Conservation (phyloP, 2,329 filamentous ascomycete genomes). For the Pseudogymnoascus sp. region DNA sequence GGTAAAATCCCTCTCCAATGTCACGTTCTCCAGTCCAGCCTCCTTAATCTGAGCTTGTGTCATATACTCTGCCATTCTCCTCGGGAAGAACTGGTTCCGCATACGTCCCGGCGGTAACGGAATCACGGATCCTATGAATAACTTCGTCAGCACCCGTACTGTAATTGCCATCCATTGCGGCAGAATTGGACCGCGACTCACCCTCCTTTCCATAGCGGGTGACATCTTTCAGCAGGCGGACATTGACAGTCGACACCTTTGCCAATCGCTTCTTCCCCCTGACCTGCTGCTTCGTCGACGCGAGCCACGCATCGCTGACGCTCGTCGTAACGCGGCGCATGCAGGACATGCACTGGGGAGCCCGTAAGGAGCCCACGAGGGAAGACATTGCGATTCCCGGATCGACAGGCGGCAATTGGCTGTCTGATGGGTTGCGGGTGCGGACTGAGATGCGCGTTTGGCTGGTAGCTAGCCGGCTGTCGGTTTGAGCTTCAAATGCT, state of each 20-base stretch:
- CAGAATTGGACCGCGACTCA: slow-evolving; percentile 16
- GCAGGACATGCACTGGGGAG: slow-evolving; percentile 9
- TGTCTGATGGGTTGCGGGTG: neutral
- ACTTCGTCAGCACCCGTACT: neutral
- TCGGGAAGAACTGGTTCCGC: slow-evolving; percentile 46
- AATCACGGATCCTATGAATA: slow-evolving; percentile 39
- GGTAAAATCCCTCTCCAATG: slow-evolving; percentile 37
- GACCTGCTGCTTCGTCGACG: slow-evolving; percentile 27
- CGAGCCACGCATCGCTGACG: slow-evolving; percentile 15
- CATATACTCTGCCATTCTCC: slow-evolving; percentile 43
- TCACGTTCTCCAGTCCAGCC: slow-evolving; percentile 35
- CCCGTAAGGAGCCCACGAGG: slow-evolving; percentile 5
- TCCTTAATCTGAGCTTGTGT: slow-evolving; percentile 35
- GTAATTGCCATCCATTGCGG: slow-evolving; percentile 18
- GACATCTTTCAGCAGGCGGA: slow-evolving; percentile 43
- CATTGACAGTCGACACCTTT: slow-evolving; percentile 36
- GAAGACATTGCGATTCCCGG: slow-evolving; percentile 8
- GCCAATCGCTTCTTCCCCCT: slow-evolving; percentile 37
- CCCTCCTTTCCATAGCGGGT: slow-evolving; percentile 41
- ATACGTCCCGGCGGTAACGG: slow-evolving; percentile 43
- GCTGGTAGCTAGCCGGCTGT: neutral
- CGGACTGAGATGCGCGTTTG: neutral
- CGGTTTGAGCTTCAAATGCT: neutral
- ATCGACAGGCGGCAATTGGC: neutral
- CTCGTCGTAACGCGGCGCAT: slow-evolving; percentile 20